These are phyloP conservation scores for Ottelia alismoides DNA, from an alignment of 106 monocot genomes.

Conservation along the genomic window DNA sequence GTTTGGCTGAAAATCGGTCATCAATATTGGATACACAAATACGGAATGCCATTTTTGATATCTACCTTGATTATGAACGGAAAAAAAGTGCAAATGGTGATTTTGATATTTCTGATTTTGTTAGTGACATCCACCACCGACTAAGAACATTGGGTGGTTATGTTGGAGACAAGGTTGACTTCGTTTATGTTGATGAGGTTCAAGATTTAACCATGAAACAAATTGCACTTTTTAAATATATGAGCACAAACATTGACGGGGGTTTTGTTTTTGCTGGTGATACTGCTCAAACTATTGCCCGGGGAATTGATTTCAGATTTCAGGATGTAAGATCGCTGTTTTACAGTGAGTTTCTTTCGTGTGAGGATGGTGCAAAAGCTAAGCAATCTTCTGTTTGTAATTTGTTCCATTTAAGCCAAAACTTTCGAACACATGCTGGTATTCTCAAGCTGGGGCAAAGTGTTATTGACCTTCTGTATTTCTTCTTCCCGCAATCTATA, in stretches of 20 bases:
- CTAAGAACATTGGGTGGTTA: constrained; percentile 8
- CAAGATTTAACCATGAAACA: constrained; percentile 65
- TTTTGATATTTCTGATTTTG: constrained; percentile 65
- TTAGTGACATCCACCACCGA: constrained; percentile 37
- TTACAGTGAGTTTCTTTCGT: constrained; percentile 29
- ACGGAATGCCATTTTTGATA: constrained; percentile 38
- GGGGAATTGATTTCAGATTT: constrained; percentile 61
- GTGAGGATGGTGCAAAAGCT: neutral
- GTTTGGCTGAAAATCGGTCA: constrained; percentile 26
- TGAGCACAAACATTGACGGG: constrained; percentile 39
- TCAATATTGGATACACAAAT: constrained; percentile 19
- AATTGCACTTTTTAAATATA: constrained; percentile 43
- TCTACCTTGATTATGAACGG: constrained; percentile 54
- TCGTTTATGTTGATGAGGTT: constrained; percentile 68
- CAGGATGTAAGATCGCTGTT: constrained; percentile 57
- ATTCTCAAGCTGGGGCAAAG: constrained; percentile 55
- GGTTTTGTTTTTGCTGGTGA: constrained; percentile 74
- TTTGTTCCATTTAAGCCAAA: constrained; percentile 40
- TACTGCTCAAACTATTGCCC: constrained; percentile 69
- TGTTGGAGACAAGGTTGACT: constrained; percentile 31
- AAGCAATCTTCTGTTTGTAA: constrained; percentile 12
- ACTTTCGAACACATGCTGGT: constrained; percentile 62
- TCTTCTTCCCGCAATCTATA: constrained; percentile 35
- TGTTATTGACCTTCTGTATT: constrained; percentile 33
- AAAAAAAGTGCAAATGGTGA: constrained; percentile 28